Evolutionary conservation across 768 basidiomycete species (phyloP).

Genomic region (Galerina sulciceps): DNA sequence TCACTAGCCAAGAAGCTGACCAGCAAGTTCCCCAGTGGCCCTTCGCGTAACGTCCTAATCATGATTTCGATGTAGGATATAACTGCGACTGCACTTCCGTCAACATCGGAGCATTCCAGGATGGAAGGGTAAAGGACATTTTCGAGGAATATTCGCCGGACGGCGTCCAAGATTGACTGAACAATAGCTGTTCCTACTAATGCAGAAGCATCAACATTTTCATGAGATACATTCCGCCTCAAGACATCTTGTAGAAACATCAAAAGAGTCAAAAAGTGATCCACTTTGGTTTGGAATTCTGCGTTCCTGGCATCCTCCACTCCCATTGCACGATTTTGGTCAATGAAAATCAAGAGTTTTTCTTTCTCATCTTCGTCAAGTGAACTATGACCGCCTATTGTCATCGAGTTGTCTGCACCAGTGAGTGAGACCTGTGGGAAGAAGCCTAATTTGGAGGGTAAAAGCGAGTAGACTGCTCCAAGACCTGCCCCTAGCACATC

Average conservation of each 20-base stretch:
- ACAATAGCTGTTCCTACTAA: conserved; percentile 82
- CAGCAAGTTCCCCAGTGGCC: conserved; percentile 70
- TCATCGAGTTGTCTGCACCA: conserved; percentile 60
- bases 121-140: conserved; percentile 93
- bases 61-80: conserved; percentile 94
- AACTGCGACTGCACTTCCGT: conserved; percentile 96
- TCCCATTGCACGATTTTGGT: conserved; percentile 61
- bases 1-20: conserved; percentile 84
- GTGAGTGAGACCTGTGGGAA: conserved; percentile 46
- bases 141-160: conserved; percentile 87
- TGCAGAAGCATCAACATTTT: conserved; percentile 59
- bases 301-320: conserved; percentile 76
- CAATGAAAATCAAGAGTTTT: conserved; percentile 47
- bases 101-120: conserved; percentile 87
- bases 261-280: conserved; percentile 88
- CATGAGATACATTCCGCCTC: conserved; percentile 60
- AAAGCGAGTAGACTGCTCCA: conserved; percentile 88
- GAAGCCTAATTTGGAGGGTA: conserved; percentile 87
- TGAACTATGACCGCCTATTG: conserved; percentile 66
- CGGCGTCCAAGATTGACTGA: conserved; percentile 80
- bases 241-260: conserved; percentile 93
- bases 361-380: conserved; percentile 61
- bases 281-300: conserved; percentile 80
- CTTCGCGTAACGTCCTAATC: conserved; percentile 73
- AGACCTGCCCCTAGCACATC: conserved; percentile 94